These are phyloP conservation scores for Colletotrichum plurivorum DNA, from an alignment of 2,329 filamentous ascomycete genomes.

Conservation along the genomic window DNA sequence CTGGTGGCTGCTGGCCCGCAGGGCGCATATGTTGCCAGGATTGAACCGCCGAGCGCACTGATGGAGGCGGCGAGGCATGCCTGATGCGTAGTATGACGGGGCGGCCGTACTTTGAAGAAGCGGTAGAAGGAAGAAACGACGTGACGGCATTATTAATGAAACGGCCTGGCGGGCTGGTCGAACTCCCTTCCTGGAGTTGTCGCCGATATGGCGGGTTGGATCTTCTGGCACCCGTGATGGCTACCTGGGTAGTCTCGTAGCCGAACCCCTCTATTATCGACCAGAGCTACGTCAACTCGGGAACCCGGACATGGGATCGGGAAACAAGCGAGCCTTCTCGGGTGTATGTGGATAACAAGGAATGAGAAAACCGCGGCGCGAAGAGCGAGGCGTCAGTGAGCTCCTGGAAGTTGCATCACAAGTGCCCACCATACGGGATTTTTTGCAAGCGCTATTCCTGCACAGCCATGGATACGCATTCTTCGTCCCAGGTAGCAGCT, in stretches of 20 bases:
- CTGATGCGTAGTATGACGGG: neutral
- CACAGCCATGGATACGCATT: conserved; percentile 38
- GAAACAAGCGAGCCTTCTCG: neutral
- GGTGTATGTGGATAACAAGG: neutral
- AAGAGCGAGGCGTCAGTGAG: conserved; percentile 1
- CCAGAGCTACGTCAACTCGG: too few species aligned
- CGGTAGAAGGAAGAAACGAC: conserved; percentile 7
- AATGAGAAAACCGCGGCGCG: neutral
- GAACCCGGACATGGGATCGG: too few species aligned
- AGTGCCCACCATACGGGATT: conserved; percentile 10
- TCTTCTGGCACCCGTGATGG: neutral
- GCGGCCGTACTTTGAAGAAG: neutral
- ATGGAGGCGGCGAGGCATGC: conserved; percentile 5
- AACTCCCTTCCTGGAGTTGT: neutral
- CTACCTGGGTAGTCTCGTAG: neutral
- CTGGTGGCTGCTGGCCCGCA: conserved; percentile 21
- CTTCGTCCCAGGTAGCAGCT: conserved; percentile 18
- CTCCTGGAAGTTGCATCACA: conserved; percentile 16
- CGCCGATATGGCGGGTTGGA: neutral
- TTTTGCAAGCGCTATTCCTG: conserved; percentile 18
- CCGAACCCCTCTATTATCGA: neutral
- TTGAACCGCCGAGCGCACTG: conserved; percentile 11
- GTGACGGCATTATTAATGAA: conserved; percentile 6
- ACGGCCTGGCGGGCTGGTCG: neutral
- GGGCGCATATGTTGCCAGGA: neutral